phyloP scores from a whole-genome alignment of 371 early-diverging fungal species.

The Neoconidiobolus thromboides region DNA sequence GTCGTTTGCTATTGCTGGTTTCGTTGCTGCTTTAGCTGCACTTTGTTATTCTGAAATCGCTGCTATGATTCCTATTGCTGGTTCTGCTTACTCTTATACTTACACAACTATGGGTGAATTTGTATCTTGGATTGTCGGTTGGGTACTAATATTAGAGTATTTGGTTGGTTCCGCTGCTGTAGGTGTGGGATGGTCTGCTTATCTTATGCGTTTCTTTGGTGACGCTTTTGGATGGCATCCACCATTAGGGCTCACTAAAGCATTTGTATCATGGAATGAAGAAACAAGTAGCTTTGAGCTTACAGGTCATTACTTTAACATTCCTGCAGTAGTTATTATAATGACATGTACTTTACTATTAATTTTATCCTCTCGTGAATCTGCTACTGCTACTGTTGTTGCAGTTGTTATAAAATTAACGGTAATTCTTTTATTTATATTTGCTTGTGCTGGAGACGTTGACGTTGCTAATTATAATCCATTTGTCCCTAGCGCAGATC shows the following conservation, averaged over 20 bases:
- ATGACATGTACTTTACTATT: constrained; percentile 36
- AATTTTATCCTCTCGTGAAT: constrained; percentile 45
- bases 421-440: constrained; percentile 57
- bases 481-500: constrained; percentile 48
- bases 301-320: constrained; percentile 41
- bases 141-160: constrained; percentile 73
- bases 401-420: constrained; percentile 53
- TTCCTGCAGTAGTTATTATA: constrained; percentile 49
- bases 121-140: constrained; percentile 63
- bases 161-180: constrained; percentile 56
- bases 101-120: constrained; percentile 73
- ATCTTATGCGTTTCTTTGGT: constrained; percentile 41
- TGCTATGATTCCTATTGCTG: constrained; percentile 65
- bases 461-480: constrained; percentile 49
- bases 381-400: constrained; percentile 43
- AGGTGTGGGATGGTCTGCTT: constrained; percentile 51
- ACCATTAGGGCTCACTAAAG: constrained; percentile 25
- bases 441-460: constrained; percentile 41
- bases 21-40: constrained; percentile 48
- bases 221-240: constrained; percentile 31
- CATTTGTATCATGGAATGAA: constrained; percentile 35
- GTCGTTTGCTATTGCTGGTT: constrained; percentile 52
- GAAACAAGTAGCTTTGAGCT: constrained; percentile 16
- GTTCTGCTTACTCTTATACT: constrained; percentile 65
- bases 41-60: constrained; percentile 68